Evolutionary conservation across 495 filamentous ascomycete species (phyloP), one percentile per base, ranked within the genome.

Genomic region (Penicillium soppii): DNA sequence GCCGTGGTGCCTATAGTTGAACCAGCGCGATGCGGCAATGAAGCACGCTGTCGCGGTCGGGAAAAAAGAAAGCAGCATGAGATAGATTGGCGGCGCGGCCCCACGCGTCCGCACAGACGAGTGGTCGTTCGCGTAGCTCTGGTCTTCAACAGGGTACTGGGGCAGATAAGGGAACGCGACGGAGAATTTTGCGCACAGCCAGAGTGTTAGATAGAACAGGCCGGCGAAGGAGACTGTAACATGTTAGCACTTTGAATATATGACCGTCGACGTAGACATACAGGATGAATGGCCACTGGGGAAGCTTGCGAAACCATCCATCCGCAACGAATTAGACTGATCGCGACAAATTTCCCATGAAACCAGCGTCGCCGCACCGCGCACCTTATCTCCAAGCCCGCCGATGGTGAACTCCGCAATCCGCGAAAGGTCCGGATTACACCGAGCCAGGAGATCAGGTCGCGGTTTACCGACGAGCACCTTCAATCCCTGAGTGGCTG

Each of bases 251-350:
- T 23, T 15, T n/a, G 10, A 26, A 47, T 16, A 17, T n/a, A 17
- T 33, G 29, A 32, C 13, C 9, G 15, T 30, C 9, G 8, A 38
- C 7, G 51, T 17, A 21, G 29, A 74, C 81, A 54, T 69, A 84
- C 83, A 77, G 22, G 83, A 84, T n/a, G 84, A 67, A 68, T 89
- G 85, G 0, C 86, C 86, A 62, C 80, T 84, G 0, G 86, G 86
- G 53, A 86, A 89, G 50, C 79, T 83, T 5, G 78, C 56, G 57
- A 89, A 89, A 1, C 83, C 86, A 66, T 87, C 83, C 0, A 74
- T 56, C 2, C 77, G 61, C 32, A 79, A 57, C 15, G 52, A 41
- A 7, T 58, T 53, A 23, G 71, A 63, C 16, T 66, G 64, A 26
- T 75, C 69, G 26, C 57, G 68, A 62, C 84, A 87, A 30, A 86